Percentiles rank a stretch among this genome's conserved stretches.
These are phyloP conservation scores for Leccinum barrowsii DNA, from an alignment of 768 basidiomycete species.

Conservation along the genomic window DNA sequence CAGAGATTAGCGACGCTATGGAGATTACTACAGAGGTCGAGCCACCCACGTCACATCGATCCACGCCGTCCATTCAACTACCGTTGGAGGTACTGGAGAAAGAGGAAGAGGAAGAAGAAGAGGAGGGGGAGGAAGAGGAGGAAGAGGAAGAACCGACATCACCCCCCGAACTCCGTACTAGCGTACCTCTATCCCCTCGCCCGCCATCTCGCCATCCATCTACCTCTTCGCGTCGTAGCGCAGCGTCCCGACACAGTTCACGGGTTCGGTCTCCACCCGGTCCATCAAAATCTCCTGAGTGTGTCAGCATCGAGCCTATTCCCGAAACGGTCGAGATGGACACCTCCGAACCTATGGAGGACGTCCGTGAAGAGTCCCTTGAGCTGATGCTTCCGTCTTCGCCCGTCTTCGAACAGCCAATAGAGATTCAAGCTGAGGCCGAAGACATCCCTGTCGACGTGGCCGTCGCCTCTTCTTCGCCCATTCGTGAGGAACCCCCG, in stretches of 20 bases:
- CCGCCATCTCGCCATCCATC: slow-evolving; percentile 18
- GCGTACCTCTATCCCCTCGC: slow-evolving; percentile 9
- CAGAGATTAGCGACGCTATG: slow-evolving; percentile 17
- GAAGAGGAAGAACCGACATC: slow-evolving; percentile 11
- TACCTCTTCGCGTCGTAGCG: slow-evolving; percentile 13
- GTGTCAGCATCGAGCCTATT: slow-evolving; percentile 2
- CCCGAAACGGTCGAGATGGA: slow-evolving; percentile 13
- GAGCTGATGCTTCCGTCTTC: slow-evolving; percentile 25
- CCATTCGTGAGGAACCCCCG: slow-evolving; percentile 1
- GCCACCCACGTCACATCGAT: slow-evolving; percentile 8
- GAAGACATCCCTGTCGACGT: slow-evolving; percentile 3
- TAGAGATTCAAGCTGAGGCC: neutral
- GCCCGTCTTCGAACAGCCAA: slow-evolving; percentile 1
- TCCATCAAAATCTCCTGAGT: slow-evolving; percentile 10
- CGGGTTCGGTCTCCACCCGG: slow-evolving; percentile 8
- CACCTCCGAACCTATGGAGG: slow-evolving; percentile 18
- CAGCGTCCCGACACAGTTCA: slow-evolving; percentile 19
- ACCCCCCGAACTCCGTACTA: slow-evolving; percentile 1
- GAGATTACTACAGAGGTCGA: slow-evolving; percentile 12
- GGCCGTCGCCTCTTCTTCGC: neutral
- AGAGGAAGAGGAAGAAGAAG: slow-evolving; percentile 18
- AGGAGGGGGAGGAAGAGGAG: slow-evolving; percentile 10
- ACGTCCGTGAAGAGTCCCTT: slow-evolving; percentile 21
- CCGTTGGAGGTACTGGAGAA: slow-evolving; percentile 6
- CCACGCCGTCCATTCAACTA: slow-evolving; percentile 17